Percentiles rank a stretch among this genome's conserved stretches.
Evolutionary conservation across 2,329 filamentous ascomycete species (phyloP).

Genomic region (Colletotrichum sp.): DNA sequence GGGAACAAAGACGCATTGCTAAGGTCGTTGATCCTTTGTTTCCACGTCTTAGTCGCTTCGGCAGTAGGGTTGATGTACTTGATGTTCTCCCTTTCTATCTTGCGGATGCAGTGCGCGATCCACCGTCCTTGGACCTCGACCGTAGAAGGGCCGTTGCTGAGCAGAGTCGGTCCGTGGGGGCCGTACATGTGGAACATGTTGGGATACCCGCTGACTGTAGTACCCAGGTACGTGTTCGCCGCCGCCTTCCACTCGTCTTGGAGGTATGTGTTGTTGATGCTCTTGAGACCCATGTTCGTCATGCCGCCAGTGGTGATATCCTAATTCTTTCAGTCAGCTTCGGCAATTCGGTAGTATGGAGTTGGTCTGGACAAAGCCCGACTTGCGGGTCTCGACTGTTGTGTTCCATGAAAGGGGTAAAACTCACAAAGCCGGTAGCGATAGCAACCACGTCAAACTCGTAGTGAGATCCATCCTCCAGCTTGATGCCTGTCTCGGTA

Average conservation of each 20-base stretch:
- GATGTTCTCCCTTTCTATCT: conserved; percentile 50
- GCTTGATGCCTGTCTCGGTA: conserved; percentile 43
- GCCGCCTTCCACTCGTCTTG: conserved; percentile 46
- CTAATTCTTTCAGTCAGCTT: neutral
- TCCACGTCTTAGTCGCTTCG: conserved; percentile 54
- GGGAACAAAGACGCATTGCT: conserved; percentile 54
- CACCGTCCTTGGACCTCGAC: conserved; percentile 62
- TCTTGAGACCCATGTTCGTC: conserved; percentile 49
- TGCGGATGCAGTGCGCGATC: conserved; percentile 55
- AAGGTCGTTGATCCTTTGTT: conserved; percentile 49
- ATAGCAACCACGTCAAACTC: conserved; percentile 50
- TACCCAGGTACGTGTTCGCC: conserved; percentile 49
- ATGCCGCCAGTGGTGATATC: conserved; percentile 34
- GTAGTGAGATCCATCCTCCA: conserved; percentile 44
- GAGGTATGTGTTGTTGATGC: conserved; percentile 41
- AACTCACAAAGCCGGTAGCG: conserved; percentile 51
- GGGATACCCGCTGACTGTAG: conserved; percentile 47
- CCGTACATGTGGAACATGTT: conserved; percentile 62
- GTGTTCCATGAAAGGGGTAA: neutral
- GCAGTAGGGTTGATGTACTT: conserved; percentile 55
- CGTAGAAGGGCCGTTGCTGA: conserved; percentile 60
- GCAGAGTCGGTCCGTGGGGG: conserved; percentile 59
- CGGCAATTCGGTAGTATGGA: neutral
- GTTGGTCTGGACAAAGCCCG: neutral
- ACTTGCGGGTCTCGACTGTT: neutral